Base-by-base conservation (phyloP, 2,329 filamentous ascomycete genomes). In the Knoxdaviesia proteae region DNA sequence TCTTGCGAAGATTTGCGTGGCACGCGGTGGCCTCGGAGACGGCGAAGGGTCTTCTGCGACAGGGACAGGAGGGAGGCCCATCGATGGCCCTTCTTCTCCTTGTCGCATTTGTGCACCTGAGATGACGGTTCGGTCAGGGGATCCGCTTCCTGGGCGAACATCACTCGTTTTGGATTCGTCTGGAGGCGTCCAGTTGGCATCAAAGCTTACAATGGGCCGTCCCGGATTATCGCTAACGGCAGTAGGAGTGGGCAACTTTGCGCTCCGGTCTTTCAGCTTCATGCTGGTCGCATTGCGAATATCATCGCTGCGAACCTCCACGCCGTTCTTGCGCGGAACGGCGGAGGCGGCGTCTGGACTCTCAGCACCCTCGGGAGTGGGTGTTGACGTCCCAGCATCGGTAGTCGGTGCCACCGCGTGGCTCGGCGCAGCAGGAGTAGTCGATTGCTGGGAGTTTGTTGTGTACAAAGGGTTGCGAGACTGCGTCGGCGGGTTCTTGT, bases 131-230 rank as follows among this genome's bases (percentile, higher is more conserved):
- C 20, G 20, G 20, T 20, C 20, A 20, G 20, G 20, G 20, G 20
- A 20, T 20, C 36, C 42, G 38, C 43, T 42, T 42, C 40, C 45
- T 63, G 58, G 56, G 53, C 50, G 80, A 64, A 73, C 61, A 74
- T 84, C 79, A 68, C 80, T 68, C 60, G 20, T 20, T 20, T 20
- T 20, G 20, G 65, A 67, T 65, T 71, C 67, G 57, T 81, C 76
- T 56, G 71, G 73, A 55, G 76, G 71, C 67, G 76, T 80, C 77
- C 84, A 94, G 56, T 80, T 73, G 54, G 73, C 73, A 61, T 93
- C 74, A 69, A 96, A 96, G 70, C 88, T 96, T 68, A 96, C 88
- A 67, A 96, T 96, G 48, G 88, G 88, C 56, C 88, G 77, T 52
- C 84, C 84, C 52, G 82, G 80, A 55, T 72, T 81, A 63, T 94